Percentiles rank a stretch among this genome's conserved stretches.
Evolutionary conservation across 2,329 filamentous ascomycete genomes (phyloP).

Genomic region (Epichloe hybrida): DNA sequence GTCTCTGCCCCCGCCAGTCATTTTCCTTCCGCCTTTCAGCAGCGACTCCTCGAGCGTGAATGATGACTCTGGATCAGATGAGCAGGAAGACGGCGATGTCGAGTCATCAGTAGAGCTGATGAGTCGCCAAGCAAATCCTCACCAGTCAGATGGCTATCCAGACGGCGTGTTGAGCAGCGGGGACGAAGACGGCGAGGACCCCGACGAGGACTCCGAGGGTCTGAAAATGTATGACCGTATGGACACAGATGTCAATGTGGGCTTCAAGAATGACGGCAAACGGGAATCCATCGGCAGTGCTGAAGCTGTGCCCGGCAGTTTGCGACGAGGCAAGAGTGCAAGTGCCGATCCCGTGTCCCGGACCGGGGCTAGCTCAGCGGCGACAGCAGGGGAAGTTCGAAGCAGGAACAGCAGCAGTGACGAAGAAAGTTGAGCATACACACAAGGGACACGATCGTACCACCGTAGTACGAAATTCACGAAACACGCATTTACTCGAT

Average conservation of each 20-base stretch:
- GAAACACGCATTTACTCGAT: not conserved
- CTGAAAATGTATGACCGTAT: constrained; percentile 15
- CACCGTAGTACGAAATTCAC: not conserved
- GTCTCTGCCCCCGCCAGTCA: constrained; percentile 37
- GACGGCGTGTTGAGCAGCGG: constrained; percentile 26
- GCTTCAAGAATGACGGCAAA: not conserved
- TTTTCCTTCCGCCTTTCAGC: constrained; percentile 36
- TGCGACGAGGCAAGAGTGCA: constrained; percentile 19
- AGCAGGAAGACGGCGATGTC: constrained; percentile 14
- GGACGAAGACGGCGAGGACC: constrained; percentile 28
- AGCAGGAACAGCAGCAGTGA: constrained; percentile 24
- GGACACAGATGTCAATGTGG: constrained; percentile 6
- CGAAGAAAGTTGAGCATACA: not conserved
- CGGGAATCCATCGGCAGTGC: constrained; percentile 18
- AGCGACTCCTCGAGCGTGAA: constrained; percentile 23
- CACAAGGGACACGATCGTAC: not conserved
- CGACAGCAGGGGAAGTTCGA: constrained; percentile 25
- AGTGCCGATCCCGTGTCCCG: constrained; percentile 15
- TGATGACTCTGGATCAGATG: constrained; percentile 15
- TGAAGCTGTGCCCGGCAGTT: constrained; percentile 19
- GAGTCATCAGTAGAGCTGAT: constrained; percentile 17
- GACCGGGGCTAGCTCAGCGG: constrained; percentile 23
- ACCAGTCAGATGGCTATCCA: constrained; percentile 28
- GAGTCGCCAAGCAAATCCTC: constrained; percentile 22
- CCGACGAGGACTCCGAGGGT: constrained; percentile 17